These are phyloP conservation scores for Vickermania spadyakhi DNA, from an alignment of 208 protist genomes.

Conservation along the genomic window DNA sequence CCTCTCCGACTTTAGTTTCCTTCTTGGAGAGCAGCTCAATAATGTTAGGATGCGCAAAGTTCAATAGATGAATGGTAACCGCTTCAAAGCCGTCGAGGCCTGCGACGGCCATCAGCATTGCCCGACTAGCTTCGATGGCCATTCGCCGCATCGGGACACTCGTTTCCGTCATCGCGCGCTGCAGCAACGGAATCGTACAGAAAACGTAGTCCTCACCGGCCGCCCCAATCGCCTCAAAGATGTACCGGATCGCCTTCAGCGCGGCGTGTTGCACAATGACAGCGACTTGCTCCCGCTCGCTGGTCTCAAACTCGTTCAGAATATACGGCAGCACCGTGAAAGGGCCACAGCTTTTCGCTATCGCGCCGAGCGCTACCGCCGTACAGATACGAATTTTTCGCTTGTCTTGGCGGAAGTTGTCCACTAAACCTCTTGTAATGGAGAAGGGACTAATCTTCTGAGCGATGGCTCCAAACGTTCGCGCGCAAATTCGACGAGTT, in stretches of 20 bases:
- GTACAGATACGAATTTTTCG: constrained; percentile 99
- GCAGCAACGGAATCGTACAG: constrained; percentile 95
- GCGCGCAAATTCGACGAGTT: constrained; percentile 93
- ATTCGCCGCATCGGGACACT: constrained; percentile 98
- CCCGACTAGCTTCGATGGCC: constrained; percentile 95
- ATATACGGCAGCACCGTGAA: constrained; percentile 99
- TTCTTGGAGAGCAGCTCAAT: constrained; percentile 97
- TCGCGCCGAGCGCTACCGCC: constrained; percentile 98
- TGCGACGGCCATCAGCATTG: constrained; percentile 87
- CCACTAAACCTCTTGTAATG: constrained; percentile 98
- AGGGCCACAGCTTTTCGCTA: constrained; percentile 97
- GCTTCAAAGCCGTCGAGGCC: constrained; percentile 82
- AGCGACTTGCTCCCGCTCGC: constrained; percentile 94
- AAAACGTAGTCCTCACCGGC: constrained; percentile 98
- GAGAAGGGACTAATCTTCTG: constrained; percentile 98
- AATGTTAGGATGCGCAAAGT: constrained; percentile 99
- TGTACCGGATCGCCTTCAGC: constrained; percentile 98
- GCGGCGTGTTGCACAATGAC: constrained; percentile 95
- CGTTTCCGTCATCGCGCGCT: constrained; percentile 98
- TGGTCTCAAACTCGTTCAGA: constrained; percentile 99
- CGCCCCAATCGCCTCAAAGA: constrained; percentile 99
- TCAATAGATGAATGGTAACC: constrained; percentile 97
- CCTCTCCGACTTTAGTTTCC: constrained; percentile 59
- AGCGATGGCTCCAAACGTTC: constrained; percentile 99
- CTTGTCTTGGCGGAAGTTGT: constrained; percentile 99